Base-by-base conservation (phyloP, 148 eudicot genomes). In the Hydrangea macrophylla region DNA sequence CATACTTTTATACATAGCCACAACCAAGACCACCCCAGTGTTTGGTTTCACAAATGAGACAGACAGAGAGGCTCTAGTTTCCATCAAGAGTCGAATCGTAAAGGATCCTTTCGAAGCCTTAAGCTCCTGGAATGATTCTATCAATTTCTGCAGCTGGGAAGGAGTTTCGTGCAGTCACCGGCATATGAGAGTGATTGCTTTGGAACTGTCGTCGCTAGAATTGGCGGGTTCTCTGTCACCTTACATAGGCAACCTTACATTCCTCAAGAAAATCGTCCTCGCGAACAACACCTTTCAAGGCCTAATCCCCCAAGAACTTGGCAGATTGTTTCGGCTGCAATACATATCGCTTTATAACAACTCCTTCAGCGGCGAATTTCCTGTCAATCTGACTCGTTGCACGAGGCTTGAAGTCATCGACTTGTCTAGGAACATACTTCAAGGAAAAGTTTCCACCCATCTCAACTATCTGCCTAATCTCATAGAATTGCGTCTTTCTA, bases 71-170 rank as follows among this genome's bases (percentile, higher is more conserved):
- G 68, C 75, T 37, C 39, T 71, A 53, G 37, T 71, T 23, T 37
- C 68, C 4, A 23, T 71, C 57, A 55, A 55, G 42, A 4, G 37
- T 37, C 53, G 6, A 22, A 18, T 71, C 18, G 7, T n/a, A 0
- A 36, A 17, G 9, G 68, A 64, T 15, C 62, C 71, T 18, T 9
- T 58, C 10, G 35, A 10, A 33, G 26, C 2, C 13, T 28, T 71
- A 3, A 64, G 55, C 55, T 63, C 75, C n/a, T 71, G 75, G 75
- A 63, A 71, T 6, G 30, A 20, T 10, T 71, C 75, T 55, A 20
- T 30, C 20, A 58, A 71, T 8, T 71, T 71, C 7, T 71, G 75
- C 61, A 55, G 55, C 8, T 71, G 75, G 75, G 25, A 27, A 32
- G 75, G 75, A 39, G 69, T 71, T 42, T 11, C 37, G 5, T 71